A percentile compares a stretch with the other conserved stretches of the same genome.
Evolutionary conservation across 441 rosid genomes (phyloP).

Genomic region (Jatropha podagrica): DNA sequence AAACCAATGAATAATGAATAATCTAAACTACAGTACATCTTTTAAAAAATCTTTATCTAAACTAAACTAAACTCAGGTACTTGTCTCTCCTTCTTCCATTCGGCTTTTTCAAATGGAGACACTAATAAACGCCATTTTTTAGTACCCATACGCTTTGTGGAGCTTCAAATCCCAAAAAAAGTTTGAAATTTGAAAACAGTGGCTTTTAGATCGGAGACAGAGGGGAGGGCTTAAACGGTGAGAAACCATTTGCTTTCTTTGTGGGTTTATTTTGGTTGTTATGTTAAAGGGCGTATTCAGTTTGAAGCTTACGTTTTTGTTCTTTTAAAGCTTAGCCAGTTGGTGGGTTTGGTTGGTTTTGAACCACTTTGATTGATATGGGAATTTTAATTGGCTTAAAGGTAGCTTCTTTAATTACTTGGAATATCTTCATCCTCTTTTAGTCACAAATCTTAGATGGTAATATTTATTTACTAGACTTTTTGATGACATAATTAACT

Average conservation of each 20-base stretch:
- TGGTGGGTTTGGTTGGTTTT: neutral
- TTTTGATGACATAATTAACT: constrained; percentile 2
- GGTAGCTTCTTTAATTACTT: constrained; percentile 11
- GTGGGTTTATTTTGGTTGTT: neutral
- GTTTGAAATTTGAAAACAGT: neutral
- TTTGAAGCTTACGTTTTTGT: neutral
- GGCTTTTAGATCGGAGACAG: neutral
- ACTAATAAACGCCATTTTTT: neutral
- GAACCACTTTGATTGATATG: neutral
- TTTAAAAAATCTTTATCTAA: too few species aligned
- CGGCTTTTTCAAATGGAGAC: neutral
- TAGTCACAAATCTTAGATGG: neutral
- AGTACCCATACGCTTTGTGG: neutral
- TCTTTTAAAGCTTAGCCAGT: neutral
- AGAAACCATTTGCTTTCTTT: neutral
- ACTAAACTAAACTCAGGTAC: neutral
- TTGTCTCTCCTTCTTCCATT: neutral
- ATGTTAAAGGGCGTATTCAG: neutral
- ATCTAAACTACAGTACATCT: too few species aligned
- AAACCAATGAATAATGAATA: neutral
- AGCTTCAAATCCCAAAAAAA: neutral
- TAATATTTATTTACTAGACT: constrained; percentile 18
- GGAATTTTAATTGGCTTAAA: constrained; percentile 17
- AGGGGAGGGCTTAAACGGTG: neutral
- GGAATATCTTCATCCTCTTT: constrained; percentile 19